phyloP scores from a whole-genome alignment of 352 stramenopile species.

The Thalassiosira pacifica region DNA sequence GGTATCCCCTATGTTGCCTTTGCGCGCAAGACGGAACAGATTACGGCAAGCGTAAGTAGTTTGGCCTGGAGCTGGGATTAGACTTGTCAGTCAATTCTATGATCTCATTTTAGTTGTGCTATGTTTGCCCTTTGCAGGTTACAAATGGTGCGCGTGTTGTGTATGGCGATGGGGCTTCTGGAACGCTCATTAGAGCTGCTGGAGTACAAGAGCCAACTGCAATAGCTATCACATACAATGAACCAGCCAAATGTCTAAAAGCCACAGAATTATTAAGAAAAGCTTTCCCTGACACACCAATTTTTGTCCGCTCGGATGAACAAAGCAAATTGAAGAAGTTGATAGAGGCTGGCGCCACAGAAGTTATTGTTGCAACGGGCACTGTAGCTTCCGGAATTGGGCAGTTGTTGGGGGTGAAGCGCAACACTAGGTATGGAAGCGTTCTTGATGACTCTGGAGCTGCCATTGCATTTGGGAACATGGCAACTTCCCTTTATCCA shows the following conservation, averaged over 20 bases:
- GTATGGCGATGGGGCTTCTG: conserved; percentile 72
- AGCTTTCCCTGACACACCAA: conserved; percentile 70
- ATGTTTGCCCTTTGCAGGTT: background rate
- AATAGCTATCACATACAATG: conserved; percentile 70
- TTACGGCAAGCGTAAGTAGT: conserved; percentile 58
- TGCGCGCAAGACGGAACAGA: conserved; percentile 62
- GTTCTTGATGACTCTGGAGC: conserved; percentile 37
- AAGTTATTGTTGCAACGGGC: conserved; percentile 67
- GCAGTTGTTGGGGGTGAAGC: conserved; percentile 46
- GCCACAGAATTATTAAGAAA: conserved; percentile 66
- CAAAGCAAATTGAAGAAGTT: conserved; percentile 53
- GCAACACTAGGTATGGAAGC: conserved; percentile 44
- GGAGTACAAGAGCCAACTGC: conserved; percentile 76
- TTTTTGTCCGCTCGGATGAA: conserved; percentile 69
- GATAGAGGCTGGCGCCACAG: conserved; percentile 70
- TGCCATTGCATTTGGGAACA: conserved; percentile 44
- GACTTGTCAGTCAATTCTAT: background rate
- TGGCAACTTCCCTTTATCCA: conserved; percentile 48
- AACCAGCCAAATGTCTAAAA: conserved; percentile 53
- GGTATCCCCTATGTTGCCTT: conserved; percentile 74
- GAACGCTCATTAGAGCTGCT: conserved; percentile 66
- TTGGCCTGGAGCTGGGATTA: background rate
- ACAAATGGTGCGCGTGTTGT: conserved; percentile 70
- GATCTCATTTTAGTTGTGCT: background rate
- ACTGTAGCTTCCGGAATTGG: conserved; percentile 57